phyloP scores from a whole-genome alignment of 352 stramenopile genomes.

The Phytophthora cajani region DNA sequence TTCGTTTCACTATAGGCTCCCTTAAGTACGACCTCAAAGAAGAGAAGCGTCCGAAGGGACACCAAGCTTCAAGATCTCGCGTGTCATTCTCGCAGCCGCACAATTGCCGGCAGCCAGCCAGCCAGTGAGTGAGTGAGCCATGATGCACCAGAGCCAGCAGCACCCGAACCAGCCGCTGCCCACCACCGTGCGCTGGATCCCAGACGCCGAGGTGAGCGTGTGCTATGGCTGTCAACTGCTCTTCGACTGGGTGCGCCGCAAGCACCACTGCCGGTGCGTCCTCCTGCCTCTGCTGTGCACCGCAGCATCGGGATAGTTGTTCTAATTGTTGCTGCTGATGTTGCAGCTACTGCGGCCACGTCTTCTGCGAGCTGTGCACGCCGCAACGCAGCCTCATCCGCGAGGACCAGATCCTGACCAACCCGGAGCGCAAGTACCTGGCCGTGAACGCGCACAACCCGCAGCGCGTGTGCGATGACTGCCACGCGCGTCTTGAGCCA shows the following conservation, averaged over 20 bases:
- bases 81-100: conserved; percentile 15
- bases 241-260: conserved; percentile 90
- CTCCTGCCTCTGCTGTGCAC: neutral
- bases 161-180: conserved; percentile 34
- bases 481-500: conserved; percentile 59
- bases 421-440: conserved; percentile 77
- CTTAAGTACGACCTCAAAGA: neutral
- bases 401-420: conserved; percentile 76
- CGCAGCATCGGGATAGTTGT: too few species aligned
- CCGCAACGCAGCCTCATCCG: conserved; percentile 73
- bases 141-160: conserved; percentile 32
- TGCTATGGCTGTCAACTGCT: conserved; percentile 82
- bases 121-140: too few species aligned
- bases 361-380: conserved; percentile 85
- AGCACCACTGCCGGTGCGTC: conserved; percentile 87
- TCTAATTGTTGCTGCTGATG: neutral
- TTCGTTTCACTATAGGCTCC: neutral
- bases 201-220: conserved; percentile 79
- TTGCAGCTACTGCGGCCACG: conserved; percentile 67
- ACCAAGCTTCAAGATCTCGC: conserved; percentile 21
- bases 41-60: neutral
- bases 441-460: conserved; percentile 84
- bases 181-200: conserved; percentile 84
- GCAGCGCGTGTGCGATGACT: conserved; percentile 85
- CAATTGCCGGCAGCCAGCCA: neutral